Conservation (phyloP, 2,329 filamentous ascomycete genomes). For the Passalora sequoiae region DNA sequence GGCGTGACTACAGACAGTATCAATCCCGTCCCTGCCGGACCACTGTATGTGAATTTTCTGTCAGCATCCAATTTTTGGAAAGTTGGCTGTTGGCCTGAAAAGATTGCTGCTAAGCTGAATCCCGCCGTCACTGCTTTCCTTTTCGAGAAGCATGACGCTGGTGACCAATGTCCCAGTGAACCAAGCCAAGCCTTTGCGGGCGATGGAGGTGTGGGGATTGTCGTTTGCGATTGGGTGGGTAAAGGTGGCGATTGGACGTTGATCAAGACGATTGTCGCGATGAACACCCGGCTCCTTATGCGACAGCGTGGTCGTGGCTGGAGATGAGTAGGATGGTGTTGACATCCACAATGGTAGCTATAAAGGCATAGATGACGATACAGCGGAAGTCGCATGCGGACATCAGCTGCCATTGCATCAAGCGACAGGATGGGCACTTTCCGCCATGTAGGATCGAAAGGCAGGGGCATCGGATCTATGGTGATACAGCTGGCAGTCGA, state of each 20-base stretch:
- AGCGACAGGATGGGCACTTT: too few relatives aligned
- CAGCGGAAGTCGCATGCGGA: neutral
- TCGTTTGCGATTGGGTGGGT: slow-evolving; percentile 93
- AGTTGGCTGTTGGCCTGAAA: slow-evolving; percentile 84
- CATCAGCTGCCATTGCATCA: too few relatives aligned
- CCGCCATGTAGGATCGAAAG: too few relatives aligned
- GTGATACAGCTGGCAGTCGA: too few relatives aligned
- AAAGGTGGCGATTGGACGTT: slow-evolving; percentile 84
- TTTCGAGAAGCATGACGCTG: slow-evolving; percentile 48
- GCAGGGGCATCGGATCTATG: too few relatives aligned
- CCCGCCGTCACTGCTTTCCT: slow-evolving; percentile 62
- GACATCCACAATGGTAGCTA: too few relatives aligned
- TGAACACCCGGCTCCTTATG: slow-evolving; percentile 55
- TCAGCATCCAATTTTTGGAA: slow-evolving; percentile 94
- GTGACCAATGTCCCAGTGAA: slow-evolving; percentile 24
- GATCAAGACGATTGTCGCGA: slow-evolving; percentile 77
- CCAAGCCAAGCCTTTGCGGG: slow-evolving; percentile 28
- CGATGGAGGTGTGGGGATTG: slow-evolving; percentile 70
- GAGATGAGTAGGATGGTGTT: slow-evolving; percentile 10
- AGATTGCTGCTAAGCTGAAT: slow-evolving; percentile 82
- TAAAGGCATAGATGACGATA: neutral
- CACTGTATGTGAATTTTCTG: slow-evolving; percentile 86
- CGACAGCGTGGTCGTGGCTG: slow-evolving; percentile 21
- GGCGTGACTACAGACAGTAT: slow-evolving; percentile 37
- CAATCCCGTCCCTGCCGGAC: slow-evolving; percentile 46